Percentiles rank a stretch among this genome's conserved stretches.
These are phyloP conservation scores for Linanthus parryae DNA, from an alignment of 148 eudicot genomes.

Conservation along the genomic window DNA sequence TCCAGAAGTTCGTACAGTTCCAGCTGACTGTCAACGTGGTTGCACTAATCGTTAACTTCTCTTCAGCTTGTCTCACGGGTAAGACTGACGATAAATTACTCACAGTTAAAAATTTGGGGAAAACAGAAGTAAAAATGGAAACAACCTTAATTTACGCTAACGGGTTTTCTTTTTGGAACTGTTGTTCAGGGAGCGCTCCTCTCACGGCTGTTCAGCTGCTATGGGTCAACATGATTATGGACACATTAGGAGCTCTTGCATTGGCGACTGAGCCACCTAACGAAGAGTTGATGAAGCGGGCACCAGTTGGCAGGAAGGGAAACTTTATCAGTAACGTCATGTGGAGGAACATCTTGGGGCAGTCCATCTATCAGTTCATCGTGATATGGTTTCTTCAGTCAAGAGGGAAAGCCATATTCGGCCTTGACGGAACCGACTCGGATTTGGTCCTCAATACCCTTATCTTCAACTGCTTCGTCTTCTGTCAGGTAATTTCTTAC, in stretches of 20 bases:
- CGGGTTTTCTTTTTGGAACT: background rate
- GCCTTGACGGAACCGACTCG: slow-evolving; percentile 46
- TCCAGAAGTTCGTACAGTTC: slow-evolving; percentile 96
- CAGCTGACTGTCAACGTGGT: slow-evolving; percentile 95
- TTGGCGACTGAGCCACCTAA: slow-evolving; percentile 97
- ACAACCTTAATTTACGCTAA: background rate
- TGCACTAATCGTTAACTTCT: slow-evolving; percentile 84
- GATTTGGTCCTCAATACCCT: slow-evolving; percentile 71
- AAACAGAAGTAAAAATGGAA: background rate
- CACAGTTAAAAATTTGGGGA: background rate
- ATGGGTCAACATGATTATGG: slow-evolving; percentile 99
- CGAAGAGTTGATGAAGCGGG: slow-evolving; percentile 74
- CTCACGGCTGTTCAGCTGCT: slow-evolving; percentile 96
- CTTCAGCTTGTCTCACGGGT: slow-evolving; percentile 95
- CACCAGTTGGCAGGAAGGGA: slow-evolving; percentile 87
- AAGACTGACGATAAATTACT: background rate
- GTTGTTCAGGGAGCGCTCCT: slow-evolving; percentile 68
- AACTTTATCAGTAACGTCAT: slow-evolving; percentile 79
- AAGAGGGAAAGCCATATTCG: slow-evolving; percentile 46
- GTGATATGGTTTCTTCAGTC: slow-evolving; percentile 80
- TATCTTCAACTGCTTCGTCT: slow-evolving; percentile 86
- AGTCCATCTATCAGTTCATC: slow-evolving; percentile 78
- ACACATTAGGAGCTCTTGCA: slow-evolving; percentile 95
- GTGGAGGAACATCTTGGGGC: slow-evolving; percentile 98
- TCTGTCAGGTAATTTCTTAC: slow-evolving; percentile 73